These are phyloP conservation scores for Deuterostichococcus epilithicus DNA, from an alignment of 139 green algal species.

Conservation along the genomic window DNA sequence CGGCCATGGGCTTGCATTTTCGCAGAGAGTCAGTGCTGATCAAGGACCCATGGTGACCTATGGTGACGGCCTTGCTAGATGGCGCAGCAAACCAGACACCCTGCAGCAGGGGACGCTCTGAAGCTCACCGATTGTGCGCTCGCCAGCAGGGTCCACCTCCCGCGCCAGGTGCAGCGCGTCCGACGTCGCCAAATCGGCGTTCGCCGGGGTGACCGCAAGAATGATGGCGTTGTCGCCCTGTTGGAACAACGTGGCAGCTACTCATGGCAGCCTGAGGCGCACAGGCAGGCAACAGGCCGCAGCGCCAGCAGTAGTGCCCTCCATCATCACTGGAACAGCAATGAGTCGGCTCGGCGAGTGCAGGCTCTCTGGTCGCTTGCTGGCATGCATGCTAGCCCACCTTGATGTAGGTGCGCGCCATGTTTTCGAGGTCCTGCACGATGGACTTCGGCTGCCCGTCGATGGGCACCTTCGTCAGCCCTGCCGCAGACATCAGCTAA, in stretches of 20 bases:
- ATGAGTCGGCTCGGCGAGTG: too few relatives aligned
- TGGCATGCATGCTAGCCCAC: constrained; percentile 8
- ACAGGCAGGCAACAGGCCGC: background rate
- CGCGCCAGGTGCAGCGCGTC: constrained; percentile 94
- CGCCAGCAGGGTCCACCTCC: constrained; percentile 80
- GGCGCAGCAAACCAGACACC: too few relatives aligned
- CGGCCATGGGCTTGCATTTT: too few relatives aligned
- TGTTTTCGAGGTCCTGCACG: constrained; percentile 91
- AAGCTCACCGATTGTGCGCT: constrained; percentile 59
- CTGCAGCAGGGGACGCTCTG: background rate
- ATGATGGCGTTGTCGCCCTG: constrained; percentile 87
- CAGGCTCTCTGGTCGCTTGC: background rate
- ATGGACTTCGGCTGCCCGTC: constrained; percentile 93
- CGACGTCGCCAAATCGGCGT: constrained; percentile 93
- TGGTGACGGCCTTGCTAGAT: too few relatives aligned
- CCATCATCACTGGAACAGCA: too few relatives aligned
- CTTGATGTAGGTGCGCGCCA: constrained; percentile 91
- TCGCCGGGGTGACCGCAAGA: constrained; percentile 95
- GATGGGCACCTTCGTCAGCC: constrained; percentile 94
- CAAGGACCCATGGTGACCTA: too few relatives aligned
- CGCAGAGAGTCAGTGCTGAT: too few relatives aligned
- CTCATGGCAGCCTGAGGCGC: background rate
- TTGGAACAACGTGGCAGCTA: background rate
- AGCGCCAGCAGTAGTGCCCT: too few relatives aligned
- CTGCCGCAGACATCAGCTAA: constrained; percentile 27